Conservation (phyloP, 805 yeast genomes). For the Tetrapisispora arboricola region DNA sequence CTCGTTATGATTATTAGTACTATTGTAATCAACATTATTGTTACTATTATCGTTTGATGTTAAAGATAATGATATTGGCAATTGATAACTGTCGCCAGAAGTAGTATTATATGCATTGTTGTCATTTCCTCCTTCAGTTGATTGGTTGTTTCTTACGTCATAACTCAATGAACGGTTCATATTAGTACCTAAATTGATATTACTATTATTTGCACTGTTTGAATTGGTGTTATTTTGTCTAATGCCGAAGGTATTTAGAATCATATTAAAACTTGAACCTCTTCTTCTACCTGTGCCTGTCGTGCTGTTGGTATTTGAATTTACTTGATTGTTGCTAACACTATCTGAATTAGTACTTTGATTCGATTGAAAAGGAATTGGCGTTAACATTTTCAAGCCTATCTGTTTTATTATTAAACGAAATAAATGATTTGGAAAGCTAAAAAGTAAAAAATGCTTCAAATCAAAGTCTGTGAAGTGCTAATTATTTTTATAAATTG, state of each 20-base stretch:
- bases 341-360: not conserved
- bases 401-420: too few relatives aligned
- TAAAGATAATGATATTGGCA: constrained; percentile 16
- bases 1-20: constrained; percentile 2
- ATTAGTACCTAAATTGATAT: not conserved
- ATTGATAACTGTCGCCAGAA: constrained; percentile 5
- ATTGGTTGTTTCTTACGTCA: not conserved
- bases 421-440: too few relatives aligned
- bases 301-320: not conserved
- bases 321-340: not conserved
- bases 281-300: constrained; percentile 8
- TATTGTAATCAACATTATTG: not conserved
- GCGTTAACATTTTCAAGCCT: constrained; percentile 3
- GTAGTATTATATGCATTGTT: constrained; percentile 1
- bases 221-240: constrained; percentile 8
- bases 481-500: too few relatives aligned
- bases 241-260: constrained; percentile 24
- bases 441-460: too few relatives aligned
- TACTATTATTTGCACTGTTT: not conserved
- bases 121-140: not conserved
- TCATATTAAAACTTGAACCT: constrained; percentile 21
- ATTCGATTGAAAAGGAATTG: constrained; percentile 2
- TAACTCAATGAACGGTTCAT: not conserved
- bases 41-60: constrained; percentile 5
- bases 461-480: too few relatives aligned